Base-by-base conservation (phyloP, 371 early-diverging fungal genomes). In the Smittium mucronatum region DNA sequence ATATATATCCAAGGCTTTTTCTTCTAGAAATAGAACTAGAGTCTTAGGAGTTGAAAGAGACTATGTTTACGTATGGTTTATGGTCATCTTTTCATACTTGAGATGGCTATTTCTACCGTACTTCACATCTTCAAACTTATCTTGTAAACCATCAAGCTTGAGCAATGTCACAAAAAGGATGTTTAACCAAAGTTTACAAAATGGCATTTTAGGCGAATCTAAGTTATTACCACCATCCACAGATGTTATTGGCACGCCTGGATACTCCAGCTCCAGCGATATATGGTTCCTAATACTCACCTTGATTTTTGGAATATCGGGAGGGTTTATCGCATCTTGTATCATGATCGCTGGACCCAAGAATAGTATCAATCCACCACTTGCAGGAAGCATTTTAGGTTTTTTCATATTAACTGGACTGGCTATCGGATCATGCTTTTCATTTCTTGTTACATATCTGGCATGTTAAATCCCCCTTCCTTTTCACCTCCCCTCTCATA, bases 381-480 rank as follows among this genome's bases (percentile, higher is more conserved):
- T 67, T 11, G 67, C 67, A 21, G 67, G 67, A 47, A 67, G 35
- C 28, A 67, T 67, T 25, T 30, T 32, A 2, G 57, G 67, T 2
- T 67, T 67, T 47, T 67, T 33, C 57, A 16, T 67, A 1, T 17
- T 35, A 2, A 36, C 28, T 36, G 67, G 67, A 2, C 36, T 67
- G 31, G 67, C 57, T 47, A 1, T 67, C 17, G 67, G 67, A 16
- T 35, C 67, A 36, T 5, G 16, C 16, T 25, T 47, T 2, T 67
- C 67, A 11, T 67, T 67, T 57, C 26, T 34, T 26, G 67, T 67
- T 47, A 47, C 47, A 11, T 47, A 47, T 47, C 47, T 47, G 5
- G 21, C 11, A 5, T 47, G 47, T 47, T 47, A 47, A 47, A n/a
- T n/a, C n/a, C n/a, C n/a, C n/a, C n/a, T n/a, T n/a, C n/a, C n/a